Base-by-base conservation (phyloP, 2,329 filamentous ascomycete species). In the Paecilomyces niveus region DNA sequence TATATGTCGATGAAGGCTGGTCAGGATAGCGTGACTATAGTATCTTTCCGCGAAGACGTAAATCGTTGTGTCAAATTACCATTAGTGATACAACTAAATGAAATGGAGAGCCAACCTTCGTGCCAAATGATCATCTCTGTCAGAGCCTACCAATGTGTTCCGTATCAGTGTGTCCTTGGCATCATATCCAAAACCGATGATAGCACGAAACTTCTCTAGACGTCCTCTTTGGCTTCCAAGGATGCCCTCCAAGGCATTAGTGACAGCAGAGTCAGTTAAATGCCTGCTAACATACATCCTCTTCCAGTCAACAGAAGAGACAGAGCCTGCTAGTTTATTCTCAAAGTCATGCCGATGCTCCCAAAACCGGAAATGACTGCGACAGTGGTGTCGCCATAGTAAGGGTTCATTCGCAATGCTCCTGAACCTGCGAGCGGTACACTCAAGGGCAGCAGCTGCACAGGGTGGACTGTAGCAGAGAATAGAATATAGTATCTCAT, bases 401-500 rank as follows among this genome's bases (percentile, higher is more conserved):
- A 92, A 77, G 7, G 87, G 85, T 59, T 90, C 88, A 64, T 86
- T 85, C 45, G 85, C 83, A 58, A 95, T 78, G 54, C 80, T 78
- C 65, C 85, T 78, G 65, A 93, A 82, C 59, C 85, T 84, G 64
- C 78, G 84, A 22, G 84, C 90, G 10, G 88, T 80, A 26, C 78
- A 64, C 81, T 87, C 68, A 74, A 84, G 69, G 76, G 79, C 74
- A 51, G 82, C 71, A 32, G 83, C 76, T 45, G 78, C 78, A 52
- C 65, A 65, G 8, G 83, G 80, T 54, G 80, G 76, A 55, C 85
- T 78, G 68, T 85, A 85, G 62, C 81, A 80, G 64, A 97, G 81
- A 64, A 97, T 89, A 56, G 87, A 83, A 70, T 90, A 85, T 66
- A 97, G 81, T 62, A 97, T 84, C 78, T 99, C 94, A 73, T 93